Base-by-base conservation (phyloP, 108 stramenopile species). In the Conticribra weissflogii region DNA sequence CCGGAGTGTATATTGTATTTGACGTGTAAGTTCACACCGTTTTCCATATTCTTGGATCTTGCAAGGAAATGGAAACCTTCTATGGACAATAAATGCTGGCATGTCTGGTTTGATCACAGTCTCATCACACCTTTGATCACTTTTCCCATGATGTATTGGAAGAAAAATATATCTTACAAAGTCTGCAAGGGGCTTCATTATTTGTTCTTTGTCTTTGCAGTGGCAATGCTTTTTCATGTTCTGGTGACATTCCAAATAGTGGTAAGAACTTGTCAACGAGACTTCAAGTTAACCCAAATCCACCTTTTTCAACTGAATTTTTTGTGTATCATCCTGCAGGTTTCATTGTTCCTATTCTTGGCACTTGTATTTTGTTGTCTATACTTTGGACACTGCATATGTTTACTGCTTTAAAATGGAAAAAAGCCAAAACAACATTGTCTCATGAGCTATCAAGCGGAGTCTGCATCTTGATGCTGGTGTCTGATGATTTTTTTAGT, bases 181-280 rank as follows among this genome's bases (percentile, higher is more conserved):
- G 33, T 78, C 14, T 77, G 82, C 31, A 83, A 83, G 53, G 54
- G 47, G 28, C 25, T 74, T 8, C 82, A 83, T 47, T 83, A 79
- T 56, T 50, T 80, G 34, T 83, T 80, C 58, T 55, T 56, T 49
- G 36, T 83, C 51, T 76, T 83, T 50, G 74, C 69, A 28, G 28
- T 66, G 0, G 83, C 66, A 0, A 45, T 83, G 51, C 48, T 34
- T 14, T 76, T 80, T 3, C 78, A 80, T 44, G 64, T 54, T 12
- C 50, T 41, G 1, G 27, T 47, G 18, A 67, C 34, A 24, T 82
- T 63, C 54, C 76, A 36, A 78, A 83, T 31, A 72, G 77, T 27
- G 82, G n/a, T n/a, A n/a, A n/a, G n/a, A n/a, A n/a, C n/a, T n/a
- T n/a, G n/a, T n/a, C n/a, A n/a, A n/a, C n/a, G n/a, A n/a, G n/a